phyloP scores from a whole-genome alignment of 345 rosid species.

The Hibiscus mutabilis region DNA sequence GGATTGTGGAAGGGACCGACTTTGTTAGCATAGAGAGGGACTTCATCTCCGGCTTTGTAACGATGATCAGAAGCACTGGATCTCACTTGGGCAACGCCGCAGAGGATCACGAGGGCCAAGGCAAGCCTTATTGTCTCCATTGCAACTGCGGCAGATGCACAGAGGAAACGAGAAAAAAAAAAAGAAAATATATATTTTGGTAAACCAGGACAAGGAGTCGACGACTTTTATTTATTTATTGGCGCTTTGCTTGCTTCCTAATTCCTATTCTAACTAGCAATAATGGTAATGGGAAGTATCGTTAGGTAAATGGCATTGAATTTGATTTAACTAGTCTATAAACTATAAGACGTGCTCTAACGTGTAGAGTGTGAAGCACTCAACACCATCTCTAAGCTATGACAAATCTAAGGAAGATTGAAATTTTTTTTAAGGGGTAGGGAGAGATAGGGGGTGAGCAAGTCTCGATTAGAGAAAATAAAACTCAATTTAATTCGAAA shows the following conservation, averaged over 20 bases:
- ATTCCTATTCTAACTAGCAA: background rate
- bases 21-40: conserved; percentile 33
- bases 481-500: no score
- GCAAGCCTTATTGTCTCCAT: conserved; percentile 11
- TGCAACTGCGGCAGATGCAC: background rate
- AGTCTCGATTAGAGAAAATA: no score
- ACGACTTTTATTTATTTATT: background rate
- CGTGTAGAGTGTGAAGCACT: background rate
- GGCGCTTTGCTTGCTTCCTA: background rate
- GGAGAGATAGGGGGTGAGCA: no score
- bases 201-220: background rate
- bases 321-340: background rate
- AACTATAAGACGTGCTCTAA: background rate
- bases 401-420: no score
- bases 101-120: conserved; percentile 5
- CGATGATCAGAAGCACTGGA: conserved; percentile 33
- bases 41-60: conserved; percentile 22
- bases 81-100: conserved; percentile 13
- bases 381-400: no score
- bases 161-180: background rate
- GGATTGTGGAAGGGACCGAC: conserved; percentile 38
- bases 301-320: background rate
- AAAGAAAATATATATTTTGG: no score
- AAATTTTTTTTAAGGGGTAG: no score
- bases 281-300: background rate